Conservation (phyloP, 441 rosid species). For the Sinapis alba region DNA sequence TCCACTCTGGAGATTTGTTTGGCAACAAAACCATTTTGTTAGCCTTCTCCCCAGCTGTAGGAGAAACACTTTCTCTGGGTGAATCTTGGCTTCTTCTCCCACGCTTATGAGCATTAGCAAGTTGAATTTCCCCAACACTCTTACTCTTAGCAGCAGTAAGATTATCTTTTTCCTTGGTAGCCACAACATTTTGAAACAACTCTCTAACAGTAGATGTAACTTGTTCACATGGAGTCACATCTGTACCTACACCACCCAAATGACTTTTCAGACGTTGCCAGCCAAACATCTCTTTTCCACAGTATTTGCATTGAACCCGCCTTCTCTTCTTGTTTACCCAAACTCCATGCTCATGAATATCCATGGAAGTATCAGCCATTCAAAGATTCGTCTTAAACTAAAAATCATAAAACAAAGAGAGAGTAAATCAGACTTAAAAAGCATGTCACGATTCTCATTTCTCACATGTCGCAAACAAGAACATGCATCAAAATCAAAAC, state of each 20-base stretch:
- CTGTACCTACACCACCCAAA: conserved; percentile 52
- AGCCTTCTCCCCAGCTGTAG: neutral
- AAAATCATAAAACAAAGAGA: neutral
- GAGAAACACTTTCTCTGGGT: neutral
- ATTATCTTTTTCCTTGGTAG: conserved; percentile 9
- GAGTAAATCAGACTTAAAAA: neutral
- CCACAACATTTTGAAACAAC: conserved; percentile 27
- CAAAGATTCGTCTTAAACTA: neutral
- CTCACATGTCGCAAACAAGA: too few species aligned
- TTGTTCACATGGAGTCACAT: conserved; percentile 44
- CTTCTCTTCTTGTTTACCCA: conserved; percentile 24
- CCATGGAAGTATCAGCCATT: neutral
- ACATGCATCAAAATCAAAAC: neutral
- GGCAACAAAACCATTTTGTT: conserved; percentile 23
- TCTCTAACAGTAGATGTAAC: conserved; percentile 48
- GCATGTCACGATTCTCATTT: neutral
- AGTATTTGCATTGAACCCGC: conserved; percentile 54
- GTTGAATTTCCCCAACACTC: too few species aligned
- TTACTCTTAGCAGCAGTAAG: too few species aligned
- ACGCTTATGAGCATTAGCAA: conserved; percentile 14
- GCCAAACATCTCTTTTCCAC: conserved; percentile 46
- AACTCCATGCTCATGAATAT: conserved; percentile 47
- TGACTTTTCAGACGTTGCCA: conserved; percentile 46
- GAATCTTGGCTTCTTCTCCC: conserved; percentile 8
- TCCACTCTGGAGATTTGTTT: conserved; percentile 37